Evolutionary conservation across 805 yeast species (phyloP).

Genomic region (Ogataea pignaliae): DNA sequence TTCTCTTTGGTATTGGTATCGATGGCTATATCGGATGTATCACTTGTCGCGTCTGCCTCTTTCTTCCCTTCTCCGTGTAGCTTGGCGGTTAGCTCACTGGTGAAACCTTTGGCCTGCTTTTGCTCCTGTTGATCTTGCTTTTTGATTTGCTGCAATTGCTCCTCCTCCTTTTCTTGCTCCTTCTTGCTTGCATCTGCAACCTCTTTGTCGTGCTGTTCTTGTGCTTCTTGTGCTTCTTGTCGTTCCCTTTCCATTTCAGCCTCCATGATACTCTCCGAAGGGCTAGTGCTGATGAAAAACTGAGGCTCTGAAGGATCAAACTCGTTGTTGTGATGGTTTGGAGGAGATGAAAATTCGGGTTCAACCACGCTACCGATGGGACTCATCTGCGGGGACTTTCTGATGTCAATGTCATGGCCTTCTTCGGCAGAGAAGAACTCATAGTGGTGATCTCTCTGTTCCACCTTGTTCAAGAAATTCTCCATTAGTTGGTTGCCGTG

Average conservation of each 20-base stretch:
- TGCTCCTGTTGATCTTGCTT: neutral
- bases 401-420: constrained; percentile 25
- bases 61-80: too few species aligned
- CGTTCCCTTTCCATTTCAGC: constrained; percentile 11
- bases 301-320: constrained; percentile 94
- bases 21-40: neutral
- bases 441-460: constrained; percentile 85
- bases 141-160: neutral
- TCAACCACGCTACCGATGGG: constrained; percentile 16
- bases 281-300: constrained; percentile 55
- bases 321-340: constrained; percentile 40
- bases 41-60: neutral
- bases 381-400: constrained; percentile 18
- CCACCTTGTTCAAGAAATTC: constrained; percentile 70
- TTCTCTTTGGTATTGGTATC: neutral
- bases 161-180: neutral
- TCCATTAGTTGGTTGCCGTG: constrained; percentile 55
- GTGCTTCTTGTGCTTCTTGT: constrained; percentile 4
- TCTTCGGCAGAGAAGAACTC: constrained; percentile 85
- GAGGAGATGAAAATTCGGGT: constrained; percentile 25
- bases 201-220: constrained; percentile 1
- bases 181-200: constrained; percentile 1
- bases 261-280: constrained; percentile 27
- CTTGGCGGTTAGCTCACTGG: too few species aligned
- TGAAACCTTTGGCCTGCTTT: constrained; percentile 3